Conservation (phyloP, 345 rosid species). For the Eucalyptus paniculata region DNA sequence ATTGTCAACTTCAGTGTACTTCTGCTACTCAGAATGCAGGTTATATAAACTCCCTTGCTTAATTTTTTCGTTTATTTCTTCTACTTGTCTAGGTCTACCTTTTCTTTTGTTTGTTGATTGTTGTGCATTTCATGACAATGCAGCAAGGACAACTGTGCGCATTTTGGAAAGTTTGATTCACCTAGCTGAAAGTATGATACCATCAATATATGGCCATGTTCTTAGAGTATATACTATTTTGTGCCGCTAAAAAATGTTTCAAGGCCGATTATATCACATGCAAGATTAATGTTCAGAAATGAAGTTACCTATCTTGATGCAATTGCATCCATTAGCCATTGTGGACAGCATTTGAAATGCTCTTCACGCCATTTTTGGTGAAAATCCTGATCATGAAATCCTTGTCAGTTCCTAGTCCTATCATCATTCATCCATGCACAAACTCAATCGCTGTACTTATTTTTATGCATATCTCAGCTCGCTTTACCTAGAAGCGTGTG, state of each 20-base stretch:
- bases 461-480: not conserved
- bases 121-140: not conserved
- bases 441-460: not conserved
- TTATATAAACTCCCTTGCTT: not conserved
- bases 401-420: slow-evolving; percentile 6
- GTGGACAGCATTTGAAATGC: slow-evolving; percentile 79
- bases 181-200: slow-evolving; percentile 68
- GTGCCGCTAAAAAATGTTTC: not conserved
- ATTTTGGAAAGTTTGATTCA: slow-evolving; percentile 92
- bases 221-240: not conserved
- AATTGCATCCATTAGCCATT: slow-evolving; percentile 73
- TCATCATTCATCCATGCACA: not conserved
- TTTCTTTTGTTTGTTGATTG: not conserved
- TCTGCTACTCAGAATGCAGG: slow-evolving; percentile 82
- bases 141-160: slow-evolving; percentile 89
- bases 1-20: slow-evolving; percentile 86
- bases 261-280: slow-evolving; percentile 47
- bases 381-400: slow-evolving; percentile 76
- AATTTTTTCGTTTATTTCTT: not conserved
- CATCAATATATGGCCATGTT: not conserved
- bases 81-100: not conserved
- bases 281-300: slow-evolving; percentile 87
- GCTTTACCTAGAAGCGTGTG: not conserved
- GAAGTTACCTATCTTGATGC: slow-evolving; percentile 77
- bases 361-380: slow-evolving; percentile 72